Conservation (phyloP, 805 yeast genomes). For the Hanseniaspora singularis region DNA sequence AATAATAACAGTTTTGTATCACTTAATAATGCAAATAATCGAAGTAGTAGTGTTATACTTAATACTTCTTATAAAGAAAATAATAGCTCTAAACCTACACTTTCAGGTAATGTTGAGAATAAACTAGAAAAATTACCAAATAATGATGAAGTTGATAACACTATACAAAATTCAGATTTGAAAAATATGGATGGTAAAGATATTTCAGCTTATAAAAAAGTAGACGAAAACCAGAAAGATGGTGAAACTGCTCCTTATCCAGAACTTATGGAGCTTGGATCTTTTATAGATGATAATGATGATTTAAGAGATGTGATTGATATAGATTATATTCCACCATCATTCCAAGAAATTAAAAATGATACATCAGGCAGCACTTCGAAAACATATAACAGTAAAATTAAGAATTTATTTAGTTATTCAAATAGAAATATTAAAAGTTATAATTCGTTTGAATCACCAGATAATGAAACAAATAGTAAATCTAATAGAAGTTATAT, state of each 20-base stretch:
- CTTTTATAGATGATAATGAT: conserved; percentile 10
- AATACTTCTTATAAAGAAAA: background rate
- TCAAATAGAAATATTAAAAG: background rate
- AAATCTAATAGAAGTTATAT: background rate
- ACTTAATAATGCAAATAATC: background rate
- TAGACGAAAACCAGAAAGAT: too few relatives aligned
- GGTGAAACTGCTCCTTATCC: background rate
- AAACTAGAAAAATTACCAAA: background rate
- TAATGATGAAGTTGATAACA: background rate
- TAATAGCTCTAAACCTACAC: background rate
- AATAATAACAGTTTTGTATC: background rate
- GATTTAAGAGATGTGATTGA: conserved; percentile 2
- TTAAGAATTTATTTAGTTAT: too few relatives aligned
- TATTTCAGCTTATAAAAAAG: too few relatives aligned
- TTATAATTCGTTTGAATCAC: too few relatives aligned
- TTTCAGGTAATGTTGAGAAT: background rate
- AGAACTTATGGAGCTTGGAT: conserved; percentile 7
- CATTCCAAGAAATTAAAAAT: background rate
- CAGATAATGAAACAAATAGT: background rate
- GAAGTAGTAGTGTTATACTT: background rate
- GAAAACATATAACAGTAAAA: too few relatives aligned
- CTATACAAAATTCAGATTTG: too few relatives aligned
- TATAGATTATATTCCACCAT: background rate
- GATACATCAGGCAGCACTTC: too few relatives aligned
- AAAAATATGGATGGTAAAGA: too few relatives aligned